Evolutionary conservation across 352 stramenopile genomes (phyloP), one percentile per base, ranked within the genome.

Genomic region (Pythium periplocum): DNA sequence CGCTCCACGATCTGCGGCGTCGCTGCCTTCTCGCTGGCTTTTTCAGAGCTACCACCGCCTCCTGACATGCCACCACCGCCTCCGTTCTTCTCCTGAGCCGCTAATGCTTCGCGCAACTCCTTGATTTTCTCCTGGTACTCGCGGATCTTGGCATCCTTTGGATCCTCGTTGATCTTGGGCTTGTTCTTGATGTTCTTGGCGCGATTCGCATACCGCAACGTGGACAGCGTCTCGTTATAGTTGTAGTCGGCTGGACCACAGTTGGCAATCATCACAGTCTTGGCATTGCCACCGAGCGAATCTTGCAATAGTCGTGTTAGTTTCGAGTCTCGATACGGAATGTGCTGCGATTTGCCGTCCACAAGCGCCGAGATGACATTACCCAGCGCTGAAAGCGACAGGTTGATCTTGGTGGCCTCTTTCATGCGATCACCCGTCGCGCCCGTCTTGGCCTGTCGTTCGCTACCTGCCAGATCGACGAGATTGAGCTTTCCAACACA

Each of bases 241-340:
- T 99, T 99, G 68, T 98, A 98, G 73, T 98, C 93, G 1, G 95
- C 95, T 1, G 95, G 95, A 8, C 95, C 94, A 52, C 87, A 96
- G 71, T 98, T 98, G n/a, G 95, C 96, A 51, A 97, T 97, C 95
- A 99, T 98, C 45, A 98, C 90, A 4, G 95, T 98, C 69, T 98
- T 96, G 0, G 95, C 96, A 60, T 98, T 98, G 31, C 96, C 96
- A 48, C 95, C 96, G 3, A 99, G 74, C 4, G 78, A 97, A 61
- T 97, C 90, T 65, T 98, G 92, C 33, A 98, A 69, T 12, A 98
- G 75, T 4, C 93, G 62, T 32, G 93, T 98, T 4, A 98, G 73
- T 66, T 98, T 98, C 10, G 74, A 95, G 68, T 98, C 93, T 40
- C 95, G 73, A 66, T 98, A 98, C 7, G 93, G 94, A 53, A 98